phyloP scores from a whole-genome alignment of 2,329 filamentous ascomycete genomes.

The Cladophialophora chaetospira region DNA sequence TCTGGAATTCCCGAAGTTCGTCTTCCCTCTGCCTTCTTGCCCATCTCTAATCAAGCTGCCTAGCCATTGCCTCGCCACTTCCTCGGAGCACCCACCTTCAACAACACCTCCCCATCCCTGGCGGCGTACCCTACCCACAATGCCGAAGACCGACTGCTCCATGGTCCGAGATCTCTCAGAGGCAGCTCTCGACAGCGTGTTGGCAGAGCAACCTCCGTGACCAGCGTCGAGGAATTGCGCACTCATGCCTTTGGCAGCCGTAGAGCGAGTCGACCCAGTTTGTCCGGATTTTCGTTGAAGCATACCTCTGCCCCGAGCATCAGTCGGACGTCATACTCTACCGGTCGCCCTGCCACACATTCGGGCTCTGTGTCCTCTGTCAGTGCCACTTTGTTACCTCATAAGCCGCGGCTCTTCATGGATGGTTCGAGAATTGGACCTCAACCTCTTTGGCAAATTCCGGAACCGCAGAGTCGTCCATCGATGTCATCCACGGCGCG shows the following conservation, averaged over 20 bases:
- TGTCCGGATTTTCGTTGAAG: conserved; percentile 14
- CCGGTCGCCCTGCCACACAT: conserved; percentile 16
- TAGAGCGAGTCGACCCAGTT: conserved; percentile 17
- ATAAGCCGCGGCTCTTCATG: conserved; percentile 17
- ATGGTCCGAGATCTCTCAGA: conserved; percentile 9
- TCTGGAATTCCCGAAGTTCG: conserved; percentile 7
- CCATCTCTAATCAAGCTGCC: neutral
- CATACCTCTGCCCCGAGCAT: conserved; percentile 21
- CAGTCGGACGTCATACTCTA: conserved; percentile 18
- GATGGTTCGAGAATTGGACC: conserved; percentile 9
- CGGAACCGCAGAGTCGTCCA: neutral
- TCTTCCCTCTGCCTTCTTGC: neutral
- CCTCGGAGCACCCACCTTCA: conserved; percentile 4
- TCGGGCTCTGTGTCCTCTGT: conserved; percentile 10
- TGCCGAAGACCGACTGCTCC: conserved; percentile 17
- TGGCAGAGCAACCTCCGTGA: conserved; percentile 14
- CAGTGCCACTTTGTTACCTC: conserved; percentile 8
- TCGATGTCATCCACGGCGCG: conserved; percentile 17
- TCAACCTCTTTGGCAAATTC: conserved; percentile 4
- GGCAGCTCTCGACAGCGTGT: conserved; percentile 1
- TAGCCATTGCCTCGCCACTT: conserved; percentile 18
- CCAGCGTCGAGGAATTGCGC: conserved; percentile 24
- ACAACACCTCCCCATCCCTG: conserved; percentile 8
- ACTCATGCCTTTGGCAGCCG: conserved; percentile 18
- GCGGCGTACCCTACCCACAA: conserved; percentile 12